Conservation (phyloP, 352 stramenopile genomes). For the Pythium sp. region DNA sequence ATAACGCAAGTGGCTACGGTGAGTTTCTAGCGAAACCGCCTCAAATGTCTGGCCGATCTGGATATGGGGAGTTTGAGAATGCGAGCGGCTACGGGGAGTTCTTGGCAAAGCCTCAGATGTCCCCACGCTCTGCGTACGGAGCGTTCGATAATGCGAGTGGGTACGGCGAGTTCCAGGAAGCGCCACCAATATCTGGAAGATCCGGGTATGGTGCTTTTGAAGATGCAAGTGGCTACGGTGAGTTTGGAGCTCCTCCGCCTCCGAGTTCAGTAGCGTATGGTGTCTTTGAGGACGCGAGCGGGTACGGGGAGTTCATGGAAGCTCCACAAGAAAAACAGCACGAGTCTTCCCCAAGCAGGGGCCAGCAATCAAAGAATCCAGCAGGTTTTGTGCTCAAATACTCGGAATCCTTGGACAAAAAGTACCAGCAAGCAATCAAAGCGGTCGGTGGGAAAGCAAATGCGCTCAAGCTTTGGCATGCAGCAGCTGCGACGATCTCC, state of each 20-base stretch:
- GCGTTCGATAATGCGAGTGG: slow-evolving; percentile 36
- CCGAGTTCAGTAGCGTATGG: slow-evolving; percentile 25
- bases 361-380: slow-evolving; percentile 1
- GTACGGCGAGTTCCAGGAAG: slow-evolving; percentile 27
- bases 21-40: slow-evolving; percentile 13
- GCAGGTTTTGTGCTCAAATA: slow-evolving; percentile 17
- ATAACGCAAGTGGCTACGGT: slow-evolving; percentile 34
- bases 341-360: slow-evolving; percentile 1
- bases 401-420: slow-evolving; percentile 21
- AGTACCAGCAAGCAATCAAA: slow-evolving; percentile 45
- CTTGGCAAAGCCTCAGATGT: slow-evolving; percentile 6
- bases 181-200: neutral
- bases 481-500: slow-evolving; percentile 34
- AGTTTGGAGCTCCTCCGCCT: slow-evolving; percentile 13
- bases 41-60: slow-evolving; percentile 14
- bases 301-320: slow-evolving; percentile 37
- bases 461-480: slow-evolving; percentile 31
- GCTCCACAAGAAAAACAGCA: slow-evolving; percentile 17
- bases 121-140: slow-evolving; percentile 27
- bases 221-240: slow-evolving; percentile 31
- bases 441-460: slow-evolving; percentile 30
- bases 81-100: slow-evolving; percentile 40
- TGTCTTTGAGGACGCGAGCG: slow-evolving; percentile 30
- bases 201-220: slow-evolving; percentile 36
- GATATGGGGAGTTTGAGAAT: slow-evolving; percentile 33